Evolutionary conservation across 2,329 filamentous ascomycete genomes (phyloP).

Genomic region (Emergomyces pasteurianus): DNA sequence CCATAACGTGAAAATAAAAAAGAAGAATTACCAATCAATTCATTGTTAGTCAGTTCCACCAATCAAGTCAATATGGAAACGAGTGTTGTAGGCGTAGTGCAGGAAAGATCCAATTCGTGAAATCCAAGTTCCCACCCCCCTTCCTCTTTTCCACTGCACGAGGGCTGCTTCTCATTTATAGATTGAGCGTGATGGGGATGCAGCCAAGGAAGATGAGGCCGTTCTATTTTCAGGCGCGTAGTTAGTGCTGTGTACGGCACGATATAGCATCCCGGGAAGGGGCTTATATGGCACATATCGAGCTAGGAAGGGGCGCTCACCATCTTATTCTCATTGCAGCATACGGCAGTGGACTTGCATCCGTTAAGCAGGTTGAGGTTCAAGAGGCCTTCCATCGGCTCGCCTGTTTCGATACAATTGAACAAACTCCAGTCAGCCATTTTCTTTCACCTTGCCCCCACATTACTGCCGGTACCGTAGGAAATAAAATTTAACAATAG

Average conservation of each 20-base stretch:
- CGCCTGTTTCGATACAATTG: not conserved
- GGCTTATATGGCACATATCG: not conserved
- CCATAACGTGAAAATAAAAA: not conserved
- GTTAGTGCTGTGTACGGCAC: not conserved
- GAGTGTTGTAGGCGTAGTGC: not conserved
- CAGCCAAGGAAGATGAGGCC: constrained; percentile 1
- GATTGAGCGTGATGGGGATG: not conserved
- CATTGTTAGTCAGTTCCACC: not conserved
- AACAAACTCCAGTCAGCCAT: not conserved
- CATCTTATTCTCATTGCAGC: constrained; percentile 1
- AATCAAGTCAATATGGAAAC: not conserved
- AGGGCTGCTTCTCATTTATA: not conserved
- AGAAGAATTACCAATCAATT: not conserved
- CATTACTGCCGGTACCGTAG: not conserved
- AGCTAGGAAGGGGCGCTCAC: not conserved
- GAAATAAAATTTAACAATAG: not conserved
- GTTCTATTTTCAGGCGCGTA: not conserved
- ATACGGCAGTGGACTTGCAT: not conserved
- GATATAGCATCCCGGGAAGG: not conserved
- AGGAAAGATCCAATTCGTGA: not conserved
- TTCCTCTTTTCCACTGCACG: not conserved
- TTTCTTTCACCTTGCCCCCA: not conserved
- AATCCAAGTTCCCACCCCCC: not conserved
- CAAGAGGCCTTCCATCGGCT: not conserved
- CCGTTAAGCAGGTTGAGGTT: not conserved